phyloP scores from a whole-genome alignment of 345 rosid genomes.

The Angophora floribunda region DNA sequence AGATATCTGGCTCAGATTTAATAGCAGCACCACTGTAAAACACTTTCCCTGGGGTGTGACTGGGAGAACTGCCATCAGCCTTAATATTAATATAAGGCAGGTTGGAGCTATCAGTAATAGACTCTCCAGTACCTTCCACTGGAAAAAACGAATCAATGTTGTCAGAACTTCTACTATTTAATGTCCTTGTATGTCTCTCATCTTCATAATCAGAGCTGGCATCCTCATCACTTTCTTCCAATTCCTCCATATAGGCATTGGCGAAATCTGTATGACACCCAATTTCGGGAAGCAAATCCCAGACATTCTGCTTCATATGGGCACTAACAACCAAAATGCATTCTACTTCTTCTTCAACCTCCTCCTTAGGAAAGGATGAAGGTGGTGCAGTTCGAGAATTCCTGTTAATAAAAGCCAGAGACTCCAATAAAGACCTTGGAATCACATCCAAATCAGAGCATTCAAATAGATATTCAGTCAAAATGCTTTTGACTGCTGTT shows the following conservation, averaged over 20 bases:
- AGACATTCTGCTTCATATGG: slow-evolving; percentile 47
- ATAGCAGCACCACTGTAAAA: not conserved
- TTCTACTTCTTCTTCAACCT: slow-evolving; percentile 56
- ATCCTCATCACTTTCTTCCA: slow-evolving; percentile 52
- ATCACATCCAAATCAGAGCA: slow-evolving; percentile 51
- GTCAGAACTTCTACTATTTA: slow-evolving; percentile 4
- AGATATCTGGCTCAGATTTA: slow-evolving; percentile 4
- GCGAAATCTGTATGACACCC: slow-evolving; percentile 48
- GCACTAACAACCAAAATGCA: slow-evolving; percentile 69
- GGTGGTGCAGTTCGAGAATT: slow-evolving; percentile 12
- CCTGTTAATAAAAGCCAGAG: slow-evolving; percentile 53
- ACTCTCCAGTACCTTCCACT: slow-evolving; percentile 54
- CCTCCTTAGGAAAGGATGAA: slow-evolving; percentile 24
- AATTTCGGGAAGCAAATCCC: slow-evolving; percentile 46
- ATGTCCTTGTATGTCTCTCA: not conserved
- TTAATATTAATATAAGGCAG: not conserved
- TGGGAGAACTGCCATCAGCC: slow-evolving; percentile 5
- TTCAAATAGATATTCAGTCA: slow-evolving; percentile 66
- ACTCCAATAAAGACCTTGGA: slow-evolving; percentile 49
- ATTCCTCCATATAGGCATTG: slow-evolving; percentile 72
- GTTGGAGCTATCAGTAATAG: slow-evolving; percentile 6
- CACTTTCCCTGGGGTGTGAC: not conserved
- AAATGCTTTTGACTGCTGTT: slow-evolving; percentile 40
- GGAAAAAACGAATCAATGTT: slow-evolving; percentile 19
- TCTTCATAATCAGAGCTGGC: slow-evolving; percentile 1